phyloP scores from a whole-genome alignment of 2,329 filamentous ascomycete species.

The Coleophoma cylindrospora region DNA sequence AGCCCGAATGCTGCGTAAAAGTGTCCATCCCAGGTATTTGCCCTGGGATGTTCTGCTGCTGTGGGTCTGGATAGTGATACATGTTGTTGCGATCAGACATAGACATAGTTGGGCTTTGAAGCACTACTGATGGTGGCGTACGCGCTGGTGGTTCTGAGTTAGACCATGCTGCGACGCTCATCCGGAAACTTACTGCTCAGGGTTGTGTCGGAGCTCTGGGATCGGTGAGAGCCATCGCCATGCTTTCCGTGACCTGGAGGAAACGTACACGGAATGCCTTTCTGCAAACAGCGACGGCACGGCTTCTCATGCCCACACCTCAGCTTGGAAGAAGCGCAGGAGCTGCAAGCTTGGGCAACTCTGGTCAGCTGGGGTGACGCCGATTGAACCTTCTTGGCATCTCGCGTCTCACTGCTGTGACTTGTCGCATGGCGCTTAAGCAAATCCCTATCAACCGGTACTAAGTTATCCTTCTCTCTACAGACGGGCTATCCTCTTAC shows the following conservation, averaged over 20 bases:
- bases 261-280: slow-evolving; percentile 3
- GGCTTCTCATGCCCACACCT: slow-evolving; percentile 5
- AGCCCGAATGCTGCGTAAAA: neutral
- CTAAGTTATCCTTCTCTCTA: too few relatives aligned
- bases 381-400: neutral
- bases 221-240: neutral
- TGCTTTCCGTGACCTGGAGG: neutral
- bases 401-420: slow-evolving; percentile 1
- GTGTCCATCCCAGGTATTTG: neutral
- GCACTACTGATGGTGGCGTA: neutral
- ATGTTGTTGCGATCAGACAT: neutral
- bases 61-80: slow-evolving; percentile 1
- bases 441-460: neutral
- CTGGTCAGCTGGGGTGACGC: neutral
- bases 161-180: neutral
- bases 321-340: slow-evolving; percentile 2
- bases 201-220: neutral
- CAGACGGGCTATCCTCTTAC: neutral
- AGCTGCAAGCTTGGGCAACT: slow-evolving; percentile 5
- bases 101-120: neutral
- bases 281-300: slow-evolving; percentile 3
- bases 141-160: neutral
- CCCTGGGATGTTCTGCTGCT: neutral
- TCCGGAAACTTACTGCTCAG: too few relatives aligned
- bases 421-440: neutral